Evolutionary conservation across 768 basidiomycete genomes (phyloP).

Genomic region (Obba rivulosa): DNA sequence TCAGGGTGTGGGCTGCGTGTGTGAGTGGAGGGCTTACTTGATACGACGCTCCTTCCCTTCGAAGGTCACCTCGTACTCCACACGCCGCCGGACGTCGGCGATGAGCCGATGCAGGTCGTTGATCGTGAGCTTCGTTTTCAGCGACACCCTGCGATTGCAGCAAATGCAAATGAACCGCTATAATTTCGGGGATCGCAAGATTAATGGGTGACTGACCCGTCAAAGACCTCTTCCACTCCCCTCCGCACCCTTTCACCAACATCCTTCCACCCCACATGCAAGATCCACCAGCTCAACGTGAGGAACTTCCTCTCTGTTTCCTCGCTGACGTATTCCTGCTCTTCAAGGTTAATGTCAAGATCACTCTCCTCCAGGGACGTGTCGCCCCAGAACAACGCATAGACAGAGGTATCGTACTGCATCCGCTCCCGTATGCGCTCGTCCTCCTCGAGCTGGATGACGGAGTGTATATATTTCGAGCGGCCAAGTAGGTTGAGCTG

Average conservation of each 20-base stretch:
- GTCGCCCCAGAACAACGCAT: conserved; percentile 29
- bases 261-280: conserved; percentile 90
- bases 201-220: conserved; percentile 49
- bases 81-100: conserved; percentile 65
- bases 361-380: conserved; percentile 15
- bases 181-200: neutral
- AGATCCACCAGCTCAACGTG: conserved; percentile 88
- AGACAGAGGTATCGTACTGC: conserved; percentile 35
- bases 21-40: conserved; percentile 34
- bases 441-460: conserved; percentile 55
- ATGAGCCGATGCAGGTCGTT: conserved; percentile 67
- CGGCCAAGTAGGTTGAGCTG: conserved; percentile 86
- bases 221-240: conserved; percentile 79
- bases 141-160: conserved; percentile 56
- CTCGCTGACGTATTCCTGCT: conserved; percentile 39
- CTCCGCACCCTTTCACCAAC: conserved; percentile 66
- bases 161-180: neutral
- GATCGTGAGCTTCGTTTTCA: conserved; percentile 70
- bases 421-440: conserved; percentile 46
- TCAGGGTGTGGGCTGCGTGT: neutral
- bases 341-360: conserved; percentile 22
- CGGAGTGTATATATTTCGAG: conserved; percentile 68
- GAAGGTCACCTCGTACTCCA: conserved; percentile 68
- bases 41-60: conserved; percentile 54
- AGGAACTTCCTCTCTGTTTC: conserved; percentile 77